Percentiles rank a stretch among this genome's conserved stretches.
These are phyloP conservation scores for Mortierella sp. DNA, from an alignment of 371 early-diverging fungal species.

Conservation along the genomic window DNA sequence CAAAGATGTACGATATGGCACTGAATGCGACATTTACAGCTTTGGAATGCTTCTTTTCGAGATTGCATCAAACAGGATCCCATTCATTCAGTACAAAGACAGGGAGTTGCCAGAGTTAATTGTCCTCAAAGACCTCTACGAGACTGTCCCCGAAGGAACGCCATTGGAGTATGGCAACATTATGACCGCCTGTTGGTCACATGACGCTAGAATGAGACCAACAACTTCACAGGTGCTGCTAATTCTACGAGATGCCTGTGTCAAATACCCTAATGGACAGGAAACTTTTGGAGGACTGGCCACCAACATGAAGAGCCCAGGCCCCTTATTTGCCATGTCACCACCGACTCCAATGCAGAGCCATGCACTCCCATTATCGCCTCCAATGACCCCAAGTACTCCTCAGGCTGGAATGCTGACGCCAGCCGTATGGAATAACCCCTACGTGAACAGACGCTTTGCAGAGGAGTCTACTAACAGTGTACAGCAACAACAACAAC, in stretches of 20 bases:
- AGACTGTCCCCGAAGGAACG: slow-evolving; percentile 42
- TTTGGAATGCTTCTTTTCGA: slow-evolving; percentile 55
- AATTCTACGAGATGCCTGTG: slow-evolving; percentile 40
- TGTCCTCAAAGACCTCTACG: slow-evolving; percentile 39
- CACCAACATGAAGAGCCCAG: slow-evolving; percentile 20
- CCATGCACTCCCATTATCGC: slow-evolving; percentile 22
- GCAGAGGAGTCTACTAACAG: slow-evolving; percentile 35
- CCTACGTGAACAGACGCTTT: slow-evolving; percentile 46
- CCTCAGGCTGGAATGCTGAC: slow-evolving; percentile 29
- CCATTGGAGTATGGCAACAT: slow-evolving; percentile 43
- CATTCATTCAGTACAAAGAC: slow-evolving; percentile 27
- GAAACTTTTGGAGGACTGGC: slow-evolving; percentile 21
- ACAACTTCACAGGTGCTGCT: slow-evolving; percentile 47
- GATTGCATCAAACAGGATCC: slow-evolving; percentile 51
- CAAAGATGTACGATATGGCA: slow-evolving; percentile 41
- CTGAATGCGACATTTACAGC: slow-evolving; percentile 55
- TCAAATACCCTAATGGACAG: slow-evolving; percentile 12
- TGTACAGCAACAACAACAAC: background rate
- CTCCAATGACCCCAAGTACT: slow-evolving; percentile 33
- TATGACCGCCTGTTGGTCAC: slow-evolving; percentile 55
- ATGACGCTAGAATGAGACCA: slow-evolving; percentile 43
- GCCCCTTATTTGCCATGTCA: slow-evolving; percentile 36
- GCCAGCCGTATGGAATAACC: slow-evolving; percentile 44
- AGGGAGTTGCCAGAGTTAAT: slow-evolving; percentile 45
- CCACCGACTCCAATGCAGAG: slow-evolving; percentile 34